phyloP scores from a whole-genome alignment of 2,329 filamentous ascomycete genomes.

The Fusarium nygamai region DNA sequence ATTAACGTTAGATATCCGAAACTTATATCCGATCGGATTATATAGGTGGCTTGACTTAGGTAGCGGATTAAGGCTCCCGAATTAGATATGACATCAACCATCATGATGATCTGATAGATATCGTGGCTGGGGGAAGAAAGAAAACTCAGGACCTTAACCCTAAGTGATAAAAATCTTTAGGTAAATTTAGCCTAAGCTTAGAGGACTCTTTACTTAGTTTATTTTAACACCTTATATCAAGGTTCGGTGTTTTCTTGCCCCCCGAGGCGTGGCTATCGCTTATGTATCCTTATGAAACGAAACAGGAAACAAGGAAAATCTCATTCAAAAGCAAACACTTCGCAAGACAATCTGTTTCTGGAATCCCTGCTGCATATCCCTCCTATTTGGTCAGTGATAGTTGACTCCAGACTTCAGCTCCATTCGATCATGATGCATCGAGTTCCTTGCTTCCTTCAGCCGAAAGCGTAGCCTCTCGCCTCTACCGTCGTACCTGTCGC shows the following conservation, averaged over 20 bases:
- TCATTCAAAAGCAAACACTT: background rate
- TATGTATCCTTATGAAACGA: background rate
- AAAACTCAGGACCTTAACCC: no score
- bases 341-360: background rate
- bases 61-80: background rate
- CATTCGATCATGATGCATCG: background rate
- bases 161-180: no score
- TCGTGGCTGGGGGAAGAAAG: no score
- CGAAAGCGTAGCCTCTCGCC: background rate
- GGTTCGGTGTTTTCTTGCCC: no score
- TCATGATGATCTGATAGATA: background rate
- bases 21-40: background rate
- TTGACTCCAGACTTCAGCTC: background rate
- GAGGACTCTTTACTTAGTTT: no score
- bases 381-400: background rate
- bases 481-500: background rate
- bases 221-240: no score
- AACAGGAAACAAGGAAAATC: background rate
- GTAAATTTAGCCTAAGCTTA: no score
- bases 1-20: background rate
- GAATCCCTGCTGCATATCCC: background rate
- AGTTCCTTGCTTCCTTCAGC: background rate
- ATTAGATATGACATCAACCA: background rate
- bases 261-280: background rate
- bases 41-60: background rate